These are phyloP conservation scores for Naganishia vaughanmartiniae DNA, from an alignment of 768 basidiomycete species.

Conservation along the genomic window DNA sequence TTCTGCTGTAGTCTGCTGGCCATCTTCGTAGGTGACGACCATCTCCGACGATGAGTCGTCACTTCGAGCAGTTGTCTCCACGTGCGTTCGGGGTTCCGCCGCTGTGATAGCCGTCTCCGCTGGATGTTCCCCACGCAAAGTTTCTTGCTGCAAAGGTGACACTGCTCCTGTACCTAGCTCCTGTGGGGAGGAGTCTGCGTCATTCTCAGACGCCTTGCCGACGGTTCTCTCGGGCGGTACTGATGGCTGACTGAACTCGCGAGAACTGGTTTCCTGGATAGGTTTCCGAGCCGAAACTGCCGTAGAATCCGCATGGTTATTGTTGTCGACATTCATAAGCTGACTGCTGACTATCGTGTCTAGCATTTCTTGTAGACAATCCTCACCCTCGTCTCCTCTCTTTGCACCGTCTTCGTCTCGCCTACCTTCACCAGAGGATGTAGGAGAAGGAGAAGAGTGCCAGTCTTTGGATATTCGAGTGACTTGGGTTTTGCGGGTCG, in stretches of 20 bases:
- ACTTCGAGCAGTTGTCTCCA: too few species aligned
- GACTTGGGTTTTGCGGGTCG: not conserved
- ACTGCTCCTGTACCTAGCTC: not conserved
- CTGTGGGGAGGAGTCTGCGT: not conserved
- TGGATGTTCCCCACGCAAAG: not conserved
- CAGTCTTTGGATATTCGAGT: not conserved
- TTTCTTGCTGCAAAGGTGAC: not conserved
- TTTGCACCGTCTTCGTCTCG: not conserved
- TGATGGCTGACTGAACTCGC: too few species aligned
- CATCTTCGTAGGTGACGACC: not conserved
- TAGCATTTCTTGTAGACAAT: conserved; percentile 2
- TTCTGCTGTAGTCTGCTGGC: not conserved
- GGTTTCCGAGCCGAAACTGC: not conserved
- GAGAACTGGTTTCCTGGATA: too few species aligned
- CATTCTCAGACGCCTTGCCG: not conserved
- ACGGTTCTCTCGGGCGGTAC: too few species aligned
- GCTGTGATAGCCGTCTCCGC: not conserved
- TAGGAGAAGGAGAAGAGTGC: not conserved
- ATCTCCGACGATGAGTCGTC: not conserved
- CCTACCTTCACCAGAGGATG: not conserved
- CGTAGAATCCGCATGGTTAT: not conserved
- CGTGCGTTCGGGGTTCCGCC: not conserved
- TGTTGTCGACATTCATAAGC: not conserved
- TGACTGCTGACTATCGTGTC: conserved; percentile 18
- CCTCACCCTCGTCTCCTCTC: not conserved